A percentile compares a stretch with the other conserved stretches of the same genome.
Evolutionary conservation across 768 basidiomycete species (phyloP).

Genomic region (Pleurotus djamor): DNA sequence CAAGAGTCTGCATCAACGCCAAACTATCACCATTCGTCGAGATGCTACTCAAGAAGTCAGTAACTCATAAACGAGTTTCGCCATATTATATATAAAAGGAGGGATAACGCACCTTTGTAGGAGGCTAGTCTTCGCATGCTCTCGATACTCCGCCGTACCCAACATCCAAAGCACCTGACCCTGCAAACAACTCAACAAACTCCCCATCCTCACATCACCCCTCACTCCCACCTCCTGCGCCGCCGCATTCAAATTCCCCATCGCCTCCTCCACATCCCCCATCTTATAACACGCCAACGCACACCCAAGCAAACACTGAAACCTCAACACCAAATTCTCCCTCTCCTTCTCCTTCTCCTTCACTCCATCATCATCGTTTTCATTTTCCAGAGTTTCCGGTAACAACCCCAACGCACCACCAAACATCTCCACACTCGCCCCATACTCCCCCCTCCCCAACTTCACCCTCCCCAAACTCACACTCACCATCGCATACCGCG

Average conservation of each 20-base stretch:
- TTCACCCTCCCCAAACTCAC: too few species aligned
- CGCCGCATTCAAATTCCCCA: slow-evolving; percentile 67
- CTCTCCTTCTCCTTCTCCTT: slow-evolving; percentile 21
- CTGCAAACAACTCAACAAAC: slow-evolving; percentile 77
- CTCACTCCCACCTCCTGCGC: slow-evolving; percentile 52
- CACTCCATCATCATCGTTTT: slow-evolving; percentile 35
- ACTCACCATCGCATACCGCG: slow-evolving; percentile 72
- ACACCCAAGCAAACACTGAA: slow-evolving; percentile 66
- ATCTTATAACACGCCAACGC: slow-evolving; percentile 72
- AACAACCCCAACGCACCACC: slow-evolving; percentile 73
- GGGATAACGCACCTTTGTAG: slow-evolving; percentile 68
- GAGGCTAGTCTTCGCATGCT: slow-evolving; percentile 74
- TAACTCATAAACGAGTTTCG: too few species aligned
- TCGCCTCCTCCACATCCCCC: slow-evolving; percentile 58
- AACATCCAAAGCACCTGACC: slow-evolving; percentile 85
- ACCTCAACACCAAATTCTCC: slow-evolving; percentile 42
- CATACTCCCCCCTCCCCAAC: slow-evolving; percentile 57
- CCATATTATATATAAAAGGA: not conserved
- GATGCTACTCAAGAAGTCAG: too few species aligned
- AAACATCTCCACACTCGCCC: slow-evolving; percentile 65
- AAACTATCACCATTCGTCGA: slow-evolving; percentile 75
- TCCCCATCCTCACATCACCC: slow-evolving; percentile 45
- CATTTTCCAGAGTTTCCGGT: too few species aligned
- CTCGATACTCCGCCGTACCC: slow-evolving; percentile 70
- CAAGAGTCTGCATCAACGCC: slow-evolving; percentile 77